Evolutionary conservation across 768 basidiomycete species (phyloP).

Genomic region (Brasilioporus rufonigricans): DNA sequence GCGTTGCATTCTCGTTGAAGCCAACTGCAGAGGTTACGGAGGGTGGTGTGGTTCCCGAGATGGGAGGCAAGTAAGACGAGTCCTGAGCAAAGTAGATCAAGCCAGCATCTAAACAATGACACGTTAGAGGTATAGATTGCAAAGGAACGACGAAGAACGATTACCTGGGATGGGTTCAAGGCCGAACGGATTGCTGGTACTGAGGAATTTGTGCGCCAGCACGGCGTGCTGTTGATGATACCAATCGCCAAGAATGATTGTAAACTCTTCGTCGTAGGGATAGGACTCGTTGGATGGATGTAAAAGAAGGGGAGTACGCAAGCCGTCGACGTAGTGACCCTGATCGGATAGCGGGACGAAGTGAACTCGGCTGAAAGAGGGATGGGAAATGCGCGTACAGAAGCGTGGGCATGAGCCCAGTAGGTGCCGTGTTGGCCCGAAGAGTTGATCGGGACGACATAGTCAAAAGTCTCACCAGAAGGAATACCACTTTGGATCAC

Average conservation of each 20-base stretch:
- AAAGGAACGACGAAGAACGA: constrained; percentile 7
- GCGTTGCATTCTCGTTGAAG: constrained; percentile 83
- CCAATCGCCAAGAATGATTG: constrained; percentile 87
- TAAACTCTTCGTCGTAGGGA: constrained; percentile 87
- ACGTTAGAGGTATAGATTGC: background rate
- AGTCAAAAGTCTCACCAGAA: constrained; percentile 65
- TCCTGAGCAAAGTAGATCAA: constrained; percentile 84
- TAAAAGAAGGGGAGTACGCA: constrained; percentile 83
- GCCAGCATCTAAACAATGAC: constrained; percentile 54
- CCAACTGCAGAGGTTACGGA: constrained; percentile 61
- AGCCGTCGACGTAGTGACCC: constrained; percentile 92
- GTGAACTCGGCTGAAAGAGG: background rate
- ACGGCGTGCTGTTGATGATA: constrained; percentile 75
- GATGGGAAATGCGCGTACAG: constrained; percentile 14
- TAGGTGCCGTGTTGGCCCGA: constrained; percentile 78
- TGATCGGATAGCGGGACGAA: constrained; percentile 29
- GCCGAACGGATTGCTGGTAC: constrained; percentile 72
- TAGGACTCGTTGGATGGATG: constrained; percentile 66
- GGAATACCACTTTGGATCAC: constrained; percentile 64
- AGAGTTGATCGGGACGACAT: constrained; percentile 65
- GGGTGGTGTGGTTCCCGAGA: constrained; percentile 42
- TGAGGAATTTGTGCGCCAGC: constrained; percentile 67
- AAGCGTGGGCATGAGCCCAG: constrained; percentile 75
- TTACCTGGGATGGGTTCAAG: constrained; percentile 86
- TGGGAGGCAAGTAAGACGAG: constrained; percentile 63